phyloP scores from a whole-genome alignment of 495 filamentous ascomycete genomes.

The Penicillium pancosmium region DNA sequence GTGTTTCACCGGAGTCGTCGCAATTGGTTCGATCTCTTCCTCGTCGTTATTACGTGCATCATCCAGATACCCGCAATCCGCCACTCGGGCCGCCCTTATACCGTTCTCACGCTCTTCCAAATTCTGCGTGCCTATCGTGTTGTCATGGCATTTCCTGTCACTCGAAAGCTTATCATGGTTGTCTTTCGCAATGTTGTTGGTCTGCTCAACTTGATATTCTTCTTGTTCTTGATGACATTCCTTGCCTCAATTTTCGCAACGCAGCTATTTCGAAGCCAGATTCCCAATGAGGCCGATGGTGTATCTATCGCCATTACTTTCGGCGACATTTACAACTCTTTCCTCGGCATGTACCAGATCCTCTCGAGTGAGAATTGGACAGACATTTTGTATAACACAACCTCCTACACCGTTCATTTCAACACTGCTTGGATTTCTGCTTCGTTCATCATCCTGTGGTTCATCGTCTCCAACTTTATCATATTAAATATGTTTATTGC shows the following conservation, averaged over 20 bases:
- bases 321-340: constrained; percentile 89
- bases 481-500: constrained; percentile 99
- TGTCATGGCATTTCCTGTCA: constrained; percentile 85
- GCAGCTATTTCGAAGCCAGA: constrained; percentile 87
- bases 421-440: constrained; percentile 92
- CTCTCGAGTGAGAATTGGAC: constrained; percentile 99
- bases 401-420: constrained; percentile 59
- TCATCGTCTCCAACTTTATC: constrained; percentile 93
- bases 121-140: constrained; percentile 91
- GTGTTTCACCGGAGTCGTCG: constrained; percentile 69
- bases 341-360: constrained; percentile 97
- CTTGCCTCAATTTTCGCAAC: constrained; percentile 90
- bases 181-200: constrained; percentile 92
- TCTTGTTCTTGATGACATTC: constrained; percentile 94
- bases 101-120: constrained; percentile 91
- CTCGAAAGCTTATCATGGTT: constrained; percentile 76
- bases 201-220: constrained; percentile 91
- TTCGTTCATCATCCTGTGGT: constrained; percentile 91
- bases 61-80: constrained; percentile 86
- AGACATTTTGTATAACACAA: constrained; percentile 78
- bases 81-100: constrained; percentile 74
- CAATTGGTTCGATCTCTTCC: constrained; percentile 77
- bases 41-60: constrained; percentile 78
- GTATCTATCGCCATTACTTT: constrained; percentile 71
- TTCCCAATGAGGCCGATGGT: constrained; percentile 63